Evolutionary conservation across 257 asterid genomes (phyloP).

Genomic region (Fraxinus anomala): DNA sequence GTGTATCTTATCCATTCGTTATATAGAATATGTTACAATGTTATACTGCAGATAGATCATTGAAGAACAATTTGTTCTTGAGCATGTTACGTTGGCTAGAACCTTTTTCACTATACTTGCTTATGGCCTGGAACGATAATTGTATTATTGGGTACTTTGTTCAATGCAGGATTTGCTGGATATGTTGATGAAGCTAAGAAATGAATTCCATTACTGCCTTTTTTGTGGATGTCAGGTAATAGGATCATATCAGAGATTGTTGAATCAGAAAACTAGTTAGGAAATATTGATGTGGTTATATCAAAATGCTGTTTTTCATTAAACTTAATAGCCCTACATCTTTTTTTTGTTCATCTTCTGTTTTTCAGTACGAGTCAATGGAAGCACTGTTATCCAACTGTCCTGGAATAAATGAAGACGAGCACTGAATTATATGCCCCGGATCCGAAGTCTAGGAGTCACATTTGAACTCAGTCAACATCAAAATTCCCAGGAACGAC

Average conservation of each 20-base stretch:
- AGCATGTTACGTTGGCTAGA: not conserved
- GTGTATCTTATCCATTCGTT: not conserved
- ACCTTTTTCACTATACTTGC: not conserved
- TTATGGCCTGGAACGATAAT: constrained; percentile 3
- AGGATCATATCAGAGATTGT: not conserved
- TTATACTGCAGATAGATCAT: not conserved
- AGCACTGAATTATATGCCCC: constrained; percentile 49
- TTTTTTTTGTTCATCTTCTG: constrained; percentile 17
- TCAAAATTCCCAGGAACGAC: not conserved
- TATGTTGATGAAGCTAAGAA: constrained; percentile 73
- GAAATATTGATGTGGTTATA: not conserved
- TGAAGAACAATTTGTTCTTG: not conserved
- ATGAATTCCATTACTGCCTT: constrained; percentile 72
- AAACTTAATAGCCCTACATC: not conserved
- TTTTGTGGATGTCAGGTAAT: constrained; percentile 90
- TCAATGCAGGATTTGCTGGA: constrained; percentile 70
- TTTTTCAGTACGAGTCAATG: constrained; percentile 67
- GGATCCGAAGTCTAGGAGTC: not conserved
- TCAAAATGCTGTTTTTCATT: constrained; percentile 9
- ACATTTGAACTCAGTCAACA: not conserved
- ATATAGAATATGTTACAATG: not conserved
- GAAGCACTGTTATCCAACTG: constrained; percentile 63
- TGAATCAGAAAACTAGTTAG: not conserved
- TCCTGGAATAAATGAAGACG: constrained; percentile 84
- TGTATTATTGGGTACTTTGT: constrained; percentile 13